These are phyloP conservation scores for Lolium multiflorum DNA, from an alignment of 176 grass and related monocot genomes.

Conservation along the genomic window DNA sequence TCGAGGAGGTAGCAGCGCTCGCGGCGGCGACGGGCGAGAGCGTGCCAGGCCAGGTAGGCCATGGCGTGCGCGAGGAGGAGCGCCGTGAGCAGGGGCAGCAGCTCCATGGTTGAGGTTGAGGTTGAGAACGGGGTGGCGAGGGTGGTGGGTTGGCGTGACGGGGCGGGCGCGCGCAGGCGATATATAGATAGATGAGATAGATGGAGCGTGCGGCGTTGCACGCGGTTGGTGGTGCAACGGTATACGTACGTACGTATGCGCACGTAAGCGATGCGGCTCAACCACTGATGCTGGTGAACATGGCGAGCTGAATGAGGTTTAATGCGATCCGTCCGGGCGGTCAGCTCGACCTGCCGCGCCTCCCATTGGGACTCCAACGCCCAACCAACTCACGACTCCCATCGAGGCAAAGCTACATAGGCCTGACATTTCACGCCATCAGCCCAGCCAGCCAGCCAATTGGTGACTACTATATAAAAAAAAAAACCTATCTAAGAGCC, in stretches of 20 bases:
- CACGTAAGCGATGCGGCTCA: not conserved
- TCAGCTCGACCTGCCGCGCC: not conserved
- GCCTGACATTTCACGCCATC: not conserved
- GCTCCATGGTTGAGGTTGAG: constrained; percentile 43
- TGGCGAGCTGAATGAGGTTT: not conserved
- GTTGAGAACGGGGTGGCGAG: not conserved
- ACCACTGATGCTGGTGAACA: not conserved
- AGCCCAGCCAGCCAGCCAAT: constrained; percentile 20
- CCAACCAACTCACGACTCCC: not conserved
- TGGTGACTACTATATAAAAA: too few species aligned
- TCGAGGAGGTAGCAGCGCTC: constrained; percentile 73
- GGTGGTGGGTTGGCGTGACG: not conserved
- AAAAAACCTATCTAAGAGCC: too few species aligned
- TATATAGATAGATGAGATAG: not conserved
- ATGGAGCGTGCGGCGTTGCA: not conserved
- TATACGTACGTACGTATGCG: not conserved
- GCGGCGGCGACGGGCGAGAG: constrained; percentile 21
- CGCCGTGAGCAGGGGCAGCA: constrained; percentile 37
- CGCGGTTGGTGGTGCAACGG: constrained; percentile 16
- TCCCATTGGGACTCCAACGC: not conserved
- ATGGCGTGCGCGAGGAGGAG: constrained; percentile 50
- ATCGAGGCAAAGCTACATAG: not conserved
- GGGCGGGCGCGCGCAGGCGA: not conserved
- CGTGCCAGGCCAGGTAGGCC: constrained; percentile 46
- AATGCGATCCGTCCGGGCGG: not conserved